Evolutionary conservation across 2,329 filamentous ascomycete species (phyloP).

Genomic region (Ceratocystis smalleyi): DNA sequence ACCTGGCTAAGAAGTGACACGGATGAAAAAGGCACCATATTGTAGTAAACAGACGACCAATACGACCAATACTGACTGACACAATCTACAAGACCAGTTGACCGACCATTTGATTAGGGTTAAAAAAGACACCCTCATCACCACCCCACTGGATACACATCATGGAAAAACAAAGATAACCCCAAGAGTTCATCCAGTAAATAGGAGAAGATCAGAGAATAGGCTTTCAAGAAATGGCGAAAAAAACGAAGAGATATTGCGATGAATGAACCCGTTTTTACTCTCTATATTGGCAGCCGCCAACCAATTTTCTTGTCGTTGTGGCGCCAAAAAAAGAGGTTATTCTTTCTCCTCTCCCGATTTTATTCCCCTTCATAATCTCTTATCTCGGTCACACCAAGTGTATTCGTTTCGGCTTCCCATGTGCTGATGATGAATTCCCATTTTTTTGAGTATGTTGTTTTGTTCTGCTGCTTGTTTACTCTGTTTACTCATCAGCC

Average conservation of each 20-base stretch:
- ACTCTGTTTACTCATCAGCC: constrained; percentile 40
- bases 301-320: not conserved
- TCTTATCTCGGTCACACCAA: constrained; percentile 12
- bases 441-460: constrained; percentile 16
- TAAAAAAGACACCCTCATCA: not conserved
- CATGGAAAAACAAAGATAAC: not conserved
- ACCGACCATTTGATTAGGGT: too few relatives aligned
- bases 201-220: not conserved
- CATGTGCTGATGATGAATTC: constrained; percentile 17
- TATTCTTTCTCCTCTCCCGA: not conserved
- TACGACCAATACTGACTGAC: too few relatives aligned
- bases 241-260: not conserved
- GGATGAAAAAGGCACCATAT: too few relatives aligned
- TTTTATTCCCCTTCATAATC: constrained; percentile 20
- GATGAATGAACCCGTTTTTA: constrained; percentile 3
- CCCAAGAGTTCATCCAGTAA: not conserved
- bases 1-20: too few relatives aligned
- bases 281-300: constrained; percentile 1
- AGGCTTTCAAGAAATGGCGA: not conserved
- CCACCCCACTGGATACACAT: not conserved
- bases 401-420: constrained; percentile 20
- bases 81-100: too few relatives aligned
- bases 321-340: too few relatives aligned
- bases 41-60: too few relatives aligned
- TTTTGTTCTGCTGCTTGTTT: constrained; percentile 17